Base-by-base conservation (phyloP, 441 rosid species). In the Mallotus japonicus region DNA sequence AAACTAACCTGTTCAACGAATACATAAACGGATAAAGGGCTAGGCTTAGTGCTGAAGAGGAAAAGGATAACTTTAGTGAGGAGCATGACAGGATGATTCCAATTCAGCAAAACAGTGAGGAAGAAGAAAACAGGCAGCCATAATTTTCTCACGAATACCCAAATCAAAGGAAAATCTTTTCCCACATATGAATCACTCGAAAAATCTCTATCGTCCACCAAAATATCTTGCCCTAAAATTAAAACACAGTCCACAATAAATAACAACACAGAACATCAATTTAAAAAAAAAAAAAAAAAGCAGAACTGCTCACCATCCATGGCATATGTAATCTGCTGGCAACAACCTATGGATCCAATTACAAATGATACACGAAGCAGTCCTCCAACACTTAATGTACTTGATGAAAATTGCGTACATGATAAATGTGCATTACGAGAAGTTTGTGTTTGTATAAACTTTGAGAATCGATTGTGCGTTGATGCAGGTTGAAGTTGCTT, bases 21-120 rank as follows among this genome's bases (percentile, higher is more conserved):
- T 73, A 82, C 77, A 81, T 85, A 86, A 63, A 88, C 85, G 1
- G 89, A 85, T 68, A 81, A 78, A 71, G 89, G 88, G 69, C 80
- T 79, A 8, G 92, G 92, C 72, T 69, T 86, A 22, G 87, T 82
- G 80, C 81, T 74, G 47, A 86, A 32, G 61, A 85, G 92, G 73
- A 86, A 79, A 71, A 86, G 70, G 62, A 76, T 37, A 62, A 78
- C 70, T 72, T 78, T 73, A 50, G 68, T 63, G 13, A 67, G 56
- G 67, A 86, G 85, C 20, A 68, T 24, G 51, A 79, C 14, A 67
- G 89, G 92, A 62, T 74, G 69, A 55, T 76, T 70, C 89, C 79
- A 84, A 77, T 84, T 73, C 77, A 62, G 28, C 53, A 83, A 71
- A 67, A 85, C 74, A 4, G 87, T 82, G 67, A 81, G 59, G 17